Evolutionary conservation across 805 yeast genomes (phyloP), one percentile per base, ranked within the genome.

Genomic region (Starmerella vaccinii): DNA sequence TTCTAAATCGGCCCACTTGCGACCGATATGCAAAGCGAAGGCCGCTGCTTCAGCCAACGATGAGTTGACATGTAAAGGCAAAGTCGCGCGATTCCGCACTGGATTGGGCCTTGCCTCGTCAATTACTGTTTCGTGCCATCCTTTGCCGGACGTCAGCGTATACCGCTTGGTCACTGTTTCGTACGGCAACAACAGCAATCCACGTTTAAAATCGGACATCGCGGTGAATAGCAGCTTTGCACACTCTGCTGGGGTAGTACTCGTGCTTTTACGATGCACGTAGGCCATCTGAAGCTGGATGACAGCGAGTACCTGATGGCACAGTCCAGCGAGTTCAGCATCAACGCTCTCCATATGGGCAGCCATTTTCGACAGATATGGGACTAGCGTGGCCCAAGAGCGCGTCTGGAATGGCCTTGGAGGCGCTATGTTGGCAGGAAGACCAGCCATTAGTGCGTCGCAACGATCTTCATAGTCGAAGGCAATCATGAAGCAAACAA

Each of bases 31-130:
- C 41, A 62, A 62, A 12, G 67, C 69, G 49, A 68, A 63, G 5
- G 73, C 70, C 2, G 73, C 69, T 0, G 66, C 72, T 46, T 70
- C 74, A 38, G 67, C 68, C 9, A 69, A 48, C 5, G 68, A 55
- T 6, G 72, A 63, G 51, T 59, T 66, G 26, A 59, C 61, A 40
- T 68, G 71, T 29, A 70, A 57, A 2, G 74, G 74, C 38, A 71
- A 55, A 40, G 68, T 26, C 48, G 60, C 60, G 13, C 51, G 49
- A 50, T 70, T 71, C 33, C 57, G 59, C 21, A 58, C 41, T 2
- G 73, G 73, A 24, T 67, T 59, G 22, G 61, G 59, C 30, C 57
- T 61, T 22, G 46, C 43, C 50, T 52, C 18, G 44, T 49, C 32
- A 30, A 57, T 56, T 55, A 52, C 5, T 54, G 58, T n/a, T 33